A percentile compares a stretch with the other conserved stretches of the same genome.
phyloP scores from a whole-genome alignment of 2,329 filamentous ascomycete genomes.

The Colletotrichum gloeosporioides region DNA sequence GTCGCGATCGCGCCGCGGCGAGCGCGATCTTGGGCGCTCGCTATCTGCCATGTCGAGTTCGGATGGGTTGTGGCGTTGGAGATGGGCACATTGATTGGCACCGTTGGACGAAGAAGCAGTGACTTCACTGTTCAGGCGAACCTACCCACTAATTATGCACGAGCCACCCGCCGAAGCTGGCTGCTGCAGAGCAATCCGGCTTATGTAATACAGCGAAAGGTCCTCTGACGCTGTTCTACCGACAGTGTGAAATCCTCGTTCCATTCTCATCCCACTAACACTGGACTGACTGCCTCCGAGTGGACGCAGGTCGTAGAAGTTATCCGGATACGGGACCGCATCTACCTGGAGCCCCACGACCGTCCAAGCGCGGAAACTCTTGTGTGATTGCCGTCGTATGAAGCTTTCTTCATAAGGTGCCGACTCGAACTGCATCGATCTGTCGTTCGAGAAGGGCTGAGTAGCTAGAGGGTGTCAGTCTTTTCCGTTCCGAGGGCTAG shows the following conservation, averaged over 20 bases:
- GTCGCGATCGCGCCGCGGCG: conserved; percentile 18
- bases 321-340: background rate
- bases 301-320: background rate
- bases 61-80: background rate
- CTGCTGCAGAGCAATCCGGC: background rate
- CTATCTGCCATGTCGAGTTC: conserved; percentile 13
- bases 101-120: background rate
- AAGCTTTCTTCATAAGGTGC: background rate
- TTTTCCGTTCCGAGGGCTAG: too few relatives aligned
- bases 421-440: background rate
- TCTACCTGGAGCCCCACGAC: background rate
- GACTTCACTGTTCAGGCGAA: background rate
- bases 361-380: background rate
- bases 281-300: background rate
- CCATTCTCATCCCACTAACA: background rate
- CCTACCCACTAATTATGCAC: background rate
- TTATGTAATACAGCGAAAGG: background rate
- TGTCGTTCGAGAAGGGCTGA: background rate
- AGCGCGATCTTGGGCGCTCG: conserved; percentile 18
- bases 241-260: background rate
- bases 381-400: background rate
- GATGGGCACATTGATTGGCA: accelerated
- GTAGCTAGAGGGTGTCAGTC: background rate
- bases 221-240: background rate
- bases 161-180: background rate